Conservation (phyloP, 306 rosid genomes). For the Crataegus laevigata region DNA sequence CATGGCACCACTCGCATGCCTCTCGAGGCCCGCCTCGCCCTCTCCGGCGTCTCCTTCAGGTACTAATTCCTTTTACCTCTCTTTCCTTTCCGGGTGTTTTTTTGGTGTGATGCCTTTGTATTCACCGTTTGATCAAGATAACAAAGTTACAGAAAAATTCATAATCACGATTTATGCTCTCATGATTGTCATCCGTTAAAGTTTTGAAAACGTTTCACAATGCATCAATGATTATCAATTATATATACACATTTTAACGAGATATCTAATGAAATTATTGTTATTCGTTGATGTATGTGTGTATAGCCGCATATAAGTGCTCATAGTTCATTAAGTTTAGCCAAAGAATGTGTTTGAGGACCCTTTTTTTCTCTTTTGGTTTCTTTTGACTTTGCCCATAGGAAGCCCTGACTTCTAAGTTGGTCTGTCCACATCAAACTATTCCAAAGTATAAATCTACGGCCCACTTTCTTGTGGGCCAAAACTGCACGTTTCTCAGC, state of each 20-base stretch:
- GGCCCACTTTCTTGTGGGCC: constrained; percentile 3
- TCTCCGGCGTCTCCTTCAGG: constrained; percentile 82
- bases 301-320: neutral
- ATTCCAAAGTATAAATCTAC: neutral
- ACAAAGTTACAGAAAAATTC: too few species aligned
- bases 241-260: fast-evolving
- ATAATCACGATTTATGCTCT: too few species aligned
- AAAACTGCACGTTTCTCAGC: neutral
- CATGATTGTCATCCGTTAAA: too few species aligned
- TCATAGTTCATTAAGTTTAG: neutral
- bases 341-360: neutral
- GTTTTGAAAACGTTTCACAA: too few species aligned
- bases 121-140: neutral
- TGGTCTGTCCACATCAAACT: neutral
- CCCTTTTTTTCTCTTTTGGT: neutral
- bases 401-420: neutral
- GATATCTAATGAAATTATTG: too few species aligned
- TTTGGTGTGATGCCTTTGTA: neutral
- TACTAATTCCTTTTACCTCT: neutral
- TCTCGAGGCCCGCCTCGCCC: constrained; percentile 95
- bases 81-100: neutral
- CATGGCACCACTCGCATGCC: constrained; percentile 98
- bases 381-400: neutral
- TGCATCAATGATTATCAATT: too few species aligned
- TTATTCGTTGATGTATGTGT: fast-evolving